Base-by-base conservation (phyloP, 2,329 filamentous ascomycete genomes). In the Tolypocladium cylindrosporum region DNA sequence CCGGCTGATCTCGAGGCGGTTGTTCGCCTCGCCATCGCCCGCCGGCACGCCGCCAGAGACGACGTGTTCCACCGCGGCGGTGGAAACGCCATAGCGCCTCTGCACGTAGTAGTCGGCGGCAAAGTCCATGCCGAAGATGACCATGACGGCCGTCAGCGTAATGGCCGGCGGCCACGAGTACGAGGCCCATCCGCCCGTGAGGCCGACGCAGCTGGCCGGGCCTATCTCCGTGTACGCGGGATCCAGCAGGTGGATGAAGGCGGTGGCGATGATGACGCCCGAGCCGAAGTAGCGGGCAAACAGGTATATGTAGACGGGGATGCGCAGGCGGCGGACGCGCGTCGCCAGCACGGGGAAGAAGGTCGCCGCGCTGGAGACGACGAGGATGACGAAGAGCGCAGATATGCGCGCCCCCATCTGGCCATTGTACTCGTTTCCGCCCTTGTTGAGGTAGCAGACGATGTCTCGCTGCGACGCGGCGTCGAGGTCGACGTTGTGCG, bases 111-210 rank as follows among this genome's bases (percentile, higher is more conserved):
- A 71, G 62, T 82, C 79, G 2, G 77, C 77, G 16, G 68, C 69
- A 45, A 80, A 76, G 64, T 82, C 79, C 57, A 79, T 58, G 7
- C 81, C 66, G 67, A 83, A 83, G 55, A 81, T 75, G 8, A 75
- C 27, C 67, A 80, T 73, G 14, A 77, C 70, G 0, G 78, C 77
- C 0, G 72, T 66, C 42, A 83, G 66, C 2, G 77, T 76, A 52
- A 83, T 77, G 24, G 78, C 79, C 0, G 79, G 77, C 1, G 75
- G 75, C 80, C 80, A 83, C 0, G 75, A 71, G 67, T 80, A 84
- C 19, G 70, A 63, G 0, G 72, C 74, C 76, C 81, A 83, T 51
- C 73, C 71, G 1, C 76, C 78, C 0, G 80, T 82, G 72, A 81
- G 62, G 37, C 73, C 74, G 7, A 75, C 72, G 56, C 74, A 76